A percentile compares a stretch with the other conserved stretches of the same genome.
Evolutionary conservation across 345 rosid species (phyloP).

Genomic region (Eucalyptus marginata): DNA sequence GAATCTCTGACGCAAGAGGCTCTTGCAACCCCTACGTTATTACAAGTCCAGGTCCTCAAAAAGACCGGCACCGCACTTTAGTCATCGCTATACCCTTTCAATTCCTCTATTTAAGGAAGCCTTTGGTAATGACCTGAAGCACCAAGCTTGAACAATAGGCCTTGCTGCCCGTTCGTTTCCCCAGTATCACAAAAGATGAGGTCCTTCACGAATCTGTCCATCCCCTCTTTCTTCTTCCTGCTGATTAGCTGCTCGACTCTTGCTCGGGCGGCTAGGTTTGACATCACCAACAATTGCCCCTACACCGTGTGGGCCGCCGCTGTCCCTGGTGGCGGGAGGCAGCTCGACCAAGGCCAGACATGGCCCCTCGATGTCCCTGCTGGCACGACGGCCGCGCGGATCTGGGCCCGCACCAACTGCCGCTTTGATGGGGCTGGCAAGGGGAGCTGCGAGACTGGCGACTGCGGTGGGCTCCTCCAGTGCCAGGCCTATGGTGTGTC

Average conservation of each 20-base stretch:
- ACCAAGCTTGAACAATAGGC: neutral
- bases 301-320: constrained; percentile 19
- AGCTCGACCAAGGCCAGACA: constrained; percentile 1
- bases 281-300: constrained; percentile 4
- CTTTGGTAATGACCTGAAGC: neutral
- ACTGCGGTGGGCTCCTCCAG: constrained; percentile 4
- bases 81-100: neutral
- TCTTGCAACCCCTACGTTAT: neutral
- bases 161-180: neutral
- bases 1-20: neutral
- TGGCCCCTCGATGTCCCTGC: constrained; percentile 2
- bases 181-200: neutral
- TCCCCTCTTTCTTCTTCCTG: neutral
- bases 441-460: constrained; percentile 18
- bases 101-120: neutral
- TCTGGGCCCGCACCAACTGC: constrained; percentile 22
- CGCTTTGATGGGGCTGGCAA: constrained; percentile 6
- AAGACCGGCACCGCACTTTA: neutral
- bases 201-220: neutral
- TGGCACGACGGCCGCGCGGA: neutral
- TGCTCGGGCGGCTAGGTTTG: neutral
- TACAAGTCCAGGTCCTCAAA: neutral
- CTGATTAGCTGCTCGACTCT: neutral
- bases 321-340: constrained; percentile 11
- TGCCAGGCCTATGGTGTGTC: constrained; percentile 8